Evolutionary conservation across 768 basidiomycete genomes (phyloP).

Genomic region (Pisolithus microcarpus): DNA sequence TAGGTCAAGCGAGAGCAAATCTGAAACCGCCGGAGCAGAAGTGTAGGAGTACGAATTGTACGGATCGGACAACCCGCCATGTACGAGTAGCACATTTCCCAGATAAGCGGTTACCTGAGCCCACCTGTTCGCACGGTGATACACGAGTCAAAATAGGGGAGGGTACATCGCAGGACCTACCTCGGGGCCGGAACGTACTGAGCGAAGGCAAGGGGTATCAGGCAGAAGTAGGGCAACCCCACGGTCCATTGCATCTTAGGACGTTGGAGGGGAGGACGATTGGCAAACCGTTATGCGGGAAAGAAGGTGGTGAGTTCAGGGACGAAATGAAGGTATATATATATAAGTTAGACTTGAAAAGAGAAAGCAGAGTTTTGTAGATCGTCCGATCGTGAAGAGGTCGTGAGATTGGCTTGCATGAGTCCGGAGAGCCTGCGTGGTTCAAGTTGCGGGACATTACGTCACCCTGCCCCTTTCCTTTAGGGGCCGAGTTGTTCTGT

Average conservation of each 20-base stretch:
- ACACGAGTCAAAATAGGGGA: not conserved
- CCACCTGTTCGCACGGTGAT: constrained; percentile 53
- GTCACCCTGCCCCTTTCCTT: too few relatives aligned
- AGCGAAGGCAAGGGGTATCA: constrained; percentile 12
- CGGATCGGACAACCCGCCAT: constrained; percentile 76
- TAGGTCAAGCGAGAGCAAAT: constrained; percentile 65
- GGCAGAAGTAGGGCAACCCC: constrained; percentile 8
- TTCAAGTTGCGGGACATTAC: not conserved
- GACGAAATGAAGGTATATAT: constrained; percentile 4
- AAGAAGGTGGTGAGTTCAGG: not conserved
- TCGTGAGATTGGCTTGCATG: constrained; percentile 14
- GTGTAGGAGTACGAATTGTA: constrained; percentile 64
- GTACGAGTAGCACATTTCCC: constrained; percentile 56
- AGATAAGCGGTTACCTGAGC: constrained; percentile 64
- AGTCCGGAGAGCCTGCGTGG: too few relatives aligned
- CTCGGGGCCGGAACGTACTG: constrained; percentile 22
- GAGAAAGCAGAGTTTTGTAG: not conserved
- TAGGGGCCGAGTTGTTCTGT: too few relatives aligned
- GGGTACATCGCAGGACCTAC: constrained; percentile 4
- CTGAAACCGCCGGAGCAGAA: constrained; percentile 65
- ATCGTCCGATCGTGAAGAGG: not conserved
- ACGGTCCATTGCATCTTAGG: constrained; percentile 6
- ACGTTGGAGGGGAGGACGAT: not conserved
- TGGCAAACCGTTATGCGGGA: not conserved
- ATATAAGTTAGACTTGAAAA: constrained; percentile 10